Conservation (phyloP, 2,329 filamentous ascomycete genomes). For the Ilyonectria robusta region DNA sequence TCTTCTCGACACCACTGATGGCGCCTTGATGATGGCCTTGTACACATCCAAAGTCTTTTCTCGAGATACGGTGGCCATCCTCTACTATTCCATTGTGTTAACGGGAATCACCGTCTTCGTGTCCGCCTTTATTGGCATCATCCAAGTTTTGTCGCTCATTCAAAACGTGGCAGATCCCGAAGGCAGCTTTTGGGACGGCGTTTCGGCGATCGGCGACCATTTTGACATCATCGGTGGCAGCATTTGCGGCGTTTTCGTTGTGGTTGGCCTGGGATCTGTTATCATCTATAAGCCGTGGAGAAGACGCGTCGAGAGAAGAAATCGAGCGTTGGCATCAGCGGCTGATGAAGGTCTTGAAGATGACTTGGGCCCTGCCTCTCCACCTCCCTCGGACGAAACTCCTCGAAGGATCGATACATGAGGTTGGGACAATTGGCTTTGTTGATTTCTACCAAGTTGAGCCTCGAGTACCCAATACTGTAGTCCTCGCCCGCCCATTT, state of each 20-base stretch:
- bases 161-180: conserved; percentile 80
- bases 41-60: conserved; percentile 87
- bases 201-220: conserved; percentile 81
- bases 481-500: neutral
- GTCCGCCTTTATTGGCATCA: conserved; percentile 85
- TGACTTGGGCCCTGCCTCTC: conserved; percentile 16
- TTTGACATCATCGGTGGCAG: conserved; percentile 89
- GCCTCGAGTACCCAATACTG: neutral
- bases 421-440: neutral
- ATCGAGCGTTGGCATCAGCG: conserved; percentile 27
- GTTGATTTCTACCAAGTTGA: neutral
- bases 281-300: conserved; percentile 87
- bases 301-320: conserved; percentile 55
- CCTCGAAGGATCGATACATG: neutral
- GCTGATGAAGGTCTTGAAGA: conserved; percentile 32
- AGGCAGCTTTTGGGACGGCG: conserved; percentile 92
- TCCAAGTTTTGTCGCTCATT: conserved; percentile 86
- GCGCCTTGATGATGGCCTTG: conserved; percentile 93
- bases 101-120: conserved; percentile 88
- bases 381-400: conserved; percentile 5
- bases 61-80: conserved; percentile 86
- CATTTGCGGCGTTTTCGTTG: conserved; percentile 87
- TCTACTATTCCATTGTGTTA: conserved; percentile 94
- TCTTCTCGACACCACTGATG: conserved; percentile 91
- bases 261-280: conserved; percentile 82